Evolutionary conservation across 1,284 basidiomycete genomes (phyloP), one percentile per base, ranked within the genome.

Genomic region (Cryptococcus wingfieldii): DNA sequence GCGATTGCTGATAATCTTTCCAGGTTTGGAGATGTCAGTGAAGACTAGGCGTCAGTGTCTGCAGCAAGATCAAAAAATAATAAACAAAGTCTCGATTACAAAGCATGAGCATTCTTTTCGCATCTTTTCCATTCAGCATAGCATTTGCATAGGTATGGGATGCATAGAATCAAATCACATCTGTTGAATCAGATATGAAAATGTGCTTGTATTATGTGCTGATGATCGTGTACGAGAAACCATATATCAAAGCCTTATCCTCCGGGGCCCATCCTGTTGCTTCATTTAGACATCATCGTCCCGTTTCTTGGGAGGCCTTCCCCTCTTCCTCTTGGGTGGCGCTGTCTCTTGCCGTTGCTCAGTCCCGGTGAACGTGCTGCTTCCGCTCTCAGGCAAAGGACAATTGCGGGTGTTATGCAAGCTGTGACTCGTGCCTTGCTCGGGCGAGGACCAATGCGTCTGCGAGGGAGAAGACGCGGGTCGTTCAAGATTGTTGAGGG

Each of bases 21-120:
- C 46, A 70, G 69, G 51, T 69, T 70, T 52, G 71, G 71, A 38
- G 71, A 72, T 53, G 71, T 72, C 54, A 71, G 69, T 47, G 71
- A 71, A 58, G 71, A 72, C 53, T 71, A 67, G 41, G 18, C 27
- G 7, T 14, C 28, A 16, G n/a, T 47, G 46, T 38, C 19, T n/a
- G n/a, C 31, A 38, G 13, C 10, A 37, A 12, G 14, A 18, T 38
- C n/a, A 25, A 18, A 48, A 49, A 38, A 49, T 19, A 38, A 14
- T 9, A n/a, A 49, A 38, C 13, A 10, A 37, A 19, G 28, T 8
- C 14, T 38, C 19, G 37, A 38, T 19, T 31, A 49, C 38, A 49
- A 37, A 18, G 1, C 37, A 38, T 14, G 18, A 10, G 37, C n/a
- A 31, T 25, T 37, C 47, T 18, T 38, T 38, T 31, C 37, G 37